These are phyloP conservation scores for Venturia effusa DNA, from an alignment of 2,329 filamentous ascomycete species.

Conservation along the genomic window DNA sequence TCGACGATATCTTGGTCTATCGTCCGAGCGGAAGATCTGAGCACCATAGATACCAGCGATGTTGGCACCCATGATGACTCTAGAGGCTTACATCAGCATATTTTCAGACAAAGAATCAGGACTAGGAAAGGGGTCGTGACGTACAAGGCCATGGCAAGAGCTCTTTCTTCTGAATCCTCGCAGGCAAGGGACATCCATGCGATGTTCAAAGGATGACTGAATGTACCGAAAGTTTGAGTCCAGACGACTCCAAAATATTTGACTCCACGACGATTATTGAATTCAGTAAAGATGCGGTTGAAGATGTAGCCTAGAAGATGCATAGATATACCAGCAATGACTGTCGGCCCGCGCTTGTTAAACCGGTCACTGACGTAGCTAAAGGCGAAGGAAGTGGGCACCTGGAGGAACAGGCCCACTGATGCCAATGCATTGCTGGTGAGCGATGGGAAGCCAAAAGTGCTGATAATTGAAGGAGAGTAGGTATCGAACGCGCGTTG, in stretches of 20 bases:
- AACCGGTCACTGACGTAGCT: conserved; percentile 43
- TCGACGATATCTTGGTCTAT: conserved; percentile 40
- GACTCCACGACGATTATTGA: conserved; percentile 28
- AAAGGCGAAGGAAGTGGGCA: conserved; percentile 41
- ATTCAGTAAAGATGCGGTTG: conserved; percentile 42
- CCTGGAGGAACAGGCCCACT: conserved; percentile 43
- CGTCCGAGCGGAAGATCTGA: conserved; percentile 47
- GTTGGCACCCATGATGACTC: conserved; percentile 25
- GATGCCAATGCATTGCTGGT: conserved; percentile 43
- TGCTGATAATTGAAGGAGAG: conserved; percentile 42
- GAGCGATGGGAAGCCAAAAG: conserved; percentile 38
- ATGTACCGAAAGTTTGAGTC: conserved; percentile 45
- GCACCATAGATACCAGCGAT: conserved; percentile 51
- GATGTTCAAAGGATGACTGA: conserved; percentile 48
- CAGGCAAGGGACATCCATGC: conserved; percentile 49
- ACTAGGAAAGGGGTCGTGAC: conserved; percentile 12
- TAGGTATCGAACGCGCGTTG: conserved; percentile 42
- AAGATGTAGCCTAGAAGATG: conserved; percentile 43
- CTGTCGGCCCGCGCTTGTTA: conserved; percentile 41
- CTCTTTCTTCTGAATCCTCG: conserved; percentile 45
- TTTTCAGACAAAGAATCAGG: neutral
- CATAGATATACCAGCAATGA: conserved; percentile 37
- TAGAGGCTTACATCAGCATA: neutral
- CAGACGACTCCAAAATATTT: conserved; percentile 46
- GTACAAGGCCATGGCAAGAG: conserved; percentile 49